Evolutionary conservation across 2,329 filamentous ascomycete genomes (phyloP).

Genomic region (Byssoonygena ceratinophila): DNA sequence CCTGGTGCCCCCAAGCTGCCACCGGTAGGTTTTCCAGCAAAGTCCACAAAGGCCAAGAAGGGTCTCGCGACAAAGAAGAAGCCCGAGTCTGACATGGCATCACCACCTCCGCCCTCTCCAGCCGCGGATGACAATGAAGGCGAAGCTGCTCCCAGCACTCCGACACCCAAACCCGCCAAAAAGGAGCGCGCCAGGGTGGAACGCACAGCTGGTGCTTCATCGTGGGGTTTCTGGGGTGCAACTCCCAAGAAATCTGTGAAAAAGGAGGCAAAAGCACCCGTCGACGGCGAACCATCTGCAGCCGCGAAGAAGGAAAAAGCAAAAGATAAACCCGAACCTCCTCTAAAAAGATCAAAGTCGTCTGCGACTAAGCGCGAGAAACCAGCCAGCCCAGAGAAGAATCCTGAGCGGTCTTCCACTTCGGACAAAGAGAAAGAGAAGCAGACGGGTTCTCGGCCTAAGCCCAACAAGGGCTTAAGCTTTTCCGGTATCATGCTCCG

Average conservation of each 20-base stretch:
- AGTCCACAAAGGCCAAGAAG: not conserved
- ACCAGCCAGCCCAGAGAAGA: conserved; percentile 48
- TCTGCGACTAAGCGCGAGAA: conserved; percentile 46
- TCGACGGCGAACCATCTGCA: conserved; percentile 24
- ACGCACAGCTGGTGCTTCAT: conserved; percentile 53
- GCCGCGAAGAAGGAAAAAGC: conserved; percentile 32
- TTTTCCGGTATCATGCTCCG: conserved; percentile 56
- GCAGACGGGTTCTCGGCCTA: conserved; percentile 42
- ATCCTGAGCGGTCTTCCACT: conserved; percentile 54
- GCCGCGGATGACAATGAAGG: conserved; percentile 22
- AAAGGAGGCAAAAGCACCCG: conserved; percentile 39
- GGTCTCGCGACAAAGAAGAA: conserved; percentile 17
- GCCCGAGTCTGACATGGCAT: conserved; percentile 14
- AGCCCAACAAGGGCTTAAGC: conserved; percentile 48
- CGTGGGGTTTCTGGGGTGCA: conserved; percentile 67
- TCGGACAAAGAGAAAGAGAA: conserved; percentile 58
- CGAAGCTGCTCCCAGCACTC: conserved; percentile 42
- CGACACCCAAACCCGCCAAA: conserved; percentile 47
- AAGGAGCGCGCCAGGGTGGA: conserved; percentile 70
- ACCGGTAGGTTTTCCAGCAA: conserved; percentile 20
- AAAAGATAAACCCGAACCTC: conserved; percentile 35
- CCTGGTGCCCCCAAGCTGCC: conserved; percentile 27
- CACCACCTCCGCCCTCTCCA: conserved; percentile 25
- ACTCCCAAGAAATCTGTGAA: conserved; percentile 41
- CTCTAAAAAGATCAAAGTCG: conserved; percentile 47